A percentile compares a stretch with the other conserved stretches of the same genome.
phyloP scores from a whole-genome alignment of 768 basidiomycete genomes.

The Lanmaoa rubissima region DNA sequence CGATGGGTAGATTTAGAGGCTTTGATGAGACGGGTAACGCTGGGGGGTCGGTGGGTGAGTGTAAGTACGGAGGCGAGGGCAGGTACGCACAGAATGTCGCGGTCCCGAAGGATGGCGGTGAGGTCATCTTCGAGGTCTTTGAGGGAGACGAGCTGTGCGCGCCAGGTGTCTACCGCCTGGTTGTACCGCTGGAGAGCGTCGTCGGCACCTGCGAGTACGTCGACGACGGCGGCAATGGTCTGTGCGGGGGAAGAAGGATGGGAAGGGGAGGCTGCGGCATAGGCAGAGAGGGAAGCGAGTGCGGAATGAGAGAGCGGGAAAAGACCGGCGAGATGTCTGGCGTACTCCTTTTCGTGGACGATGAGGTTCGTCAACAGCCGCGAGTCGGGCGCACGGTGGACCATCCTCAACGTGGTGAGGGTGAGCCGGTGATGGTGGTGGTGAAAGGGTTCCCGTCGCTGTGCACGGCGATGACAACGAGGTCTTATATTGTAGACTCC shows the following conservation, averaged over 20 bases:
- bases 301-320: conserved; percentile 60
- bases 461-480: neutral
- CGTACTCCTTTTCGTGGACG: conserved; percentile 67
- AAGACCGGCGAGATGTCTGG: conserved; percentile 55
- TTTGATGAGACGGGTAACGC: conserved; percentile 78
- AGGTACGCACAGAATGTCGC: conserved; percentile 73
- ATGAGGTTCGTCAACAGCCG: conserved; percentile 69
- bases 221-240: conserved; percentile 43
- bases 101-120: conserved; percentile 58
- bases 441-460: neutral
- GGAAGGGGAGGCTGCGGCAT: conserved; percentile 62
- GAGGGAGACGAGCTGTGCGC: conserved; percentile 55
- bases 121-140: conserved; percentile 75
- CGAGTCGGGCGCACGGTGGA: conserved; percentile 71
- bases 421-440: neutral
- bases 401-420: conserved; percentile 42
- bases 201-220: conserved; percentile 60
- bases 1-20: conserved; percentile 54
- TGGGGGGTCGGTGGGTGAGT: conserved; percentile 24
- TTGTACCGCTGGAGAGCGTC: conserved; percentile 66
- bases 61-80: neutral
- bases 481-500: neutral
- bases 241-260: conserved; percentile 17
- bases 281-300: conserved; percentile 66
- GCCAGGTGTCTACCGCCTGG: conserved; percentile 61